phyloP scores from a whole-genome alignment of 176 grass and related monocot genomes.

The Oryza punctata region DNA sequence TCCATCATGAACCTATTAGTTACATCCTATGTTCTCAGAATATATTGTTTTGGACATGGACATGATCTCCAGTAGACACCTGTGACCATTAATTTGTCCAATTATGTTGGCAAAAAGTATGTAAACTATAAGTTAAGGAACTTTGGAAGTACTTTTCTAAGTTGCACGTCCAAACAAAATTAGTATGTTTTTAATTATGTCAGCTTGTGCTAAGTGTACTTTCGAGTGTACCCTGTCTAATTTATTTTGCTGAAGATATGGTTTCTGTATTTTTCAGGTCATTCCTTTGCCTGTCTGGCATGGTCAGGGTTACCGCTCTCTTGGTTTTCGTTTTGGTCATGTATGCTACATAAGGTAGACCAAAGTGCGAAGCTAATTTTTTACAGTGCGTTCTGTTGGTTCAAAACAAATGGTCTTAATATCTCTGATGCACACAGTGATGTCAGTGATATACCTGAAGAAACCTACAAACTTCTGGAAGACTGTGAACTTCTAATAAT shows the following conservation, averaged over 20 bases:
- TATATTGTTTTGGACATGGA: neutral
- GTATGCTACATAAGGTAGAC: conserved; percentile 89
- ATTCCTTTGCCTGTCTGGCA: conserved; percentile 97
- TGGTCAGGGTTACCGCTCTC: conserved; percentile 82
- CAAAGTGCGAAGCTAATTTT: conserved; percentile 6
- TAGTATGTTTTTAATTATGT: conserved; percentile 8
- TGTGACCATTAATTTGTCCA: neutral
- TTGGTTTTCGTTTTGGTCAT: conserved; percentile 91
- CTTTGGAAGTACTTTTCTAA: neutral
- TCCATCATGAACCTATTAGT: neutral
- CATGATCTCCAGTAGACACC: neutral
- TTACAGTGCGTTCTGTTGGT: conserved; percentile 6
- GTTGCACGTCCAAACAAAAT: neutral
- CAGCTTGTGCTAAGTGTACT: neutral
- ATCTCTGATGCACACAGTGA: conserved; percentile 62
- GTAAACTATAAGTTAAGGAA: neutral
- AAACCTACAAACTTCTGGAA: conserved; percentile 86
- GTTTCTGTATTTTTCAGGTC: conserved; percentile 55
- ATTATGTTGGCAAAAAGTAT: neutral
- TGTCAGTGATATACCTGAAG: conserved; percentile 95
- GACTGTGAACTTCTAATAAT: conserved; percentile 90
- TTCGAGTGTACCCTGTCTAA: neutral
- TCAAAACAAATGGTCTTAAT: conserved; percentile 28
- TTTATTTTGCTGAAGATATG: conserved; percentile 31
- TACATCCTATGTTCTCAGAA: neutral